Percentiles rank a stretch among this genome's conserved stretches.
Conservation (phyloP, 805 yeast genomes). For the Zygosaccharomyces lentus region DNA sequence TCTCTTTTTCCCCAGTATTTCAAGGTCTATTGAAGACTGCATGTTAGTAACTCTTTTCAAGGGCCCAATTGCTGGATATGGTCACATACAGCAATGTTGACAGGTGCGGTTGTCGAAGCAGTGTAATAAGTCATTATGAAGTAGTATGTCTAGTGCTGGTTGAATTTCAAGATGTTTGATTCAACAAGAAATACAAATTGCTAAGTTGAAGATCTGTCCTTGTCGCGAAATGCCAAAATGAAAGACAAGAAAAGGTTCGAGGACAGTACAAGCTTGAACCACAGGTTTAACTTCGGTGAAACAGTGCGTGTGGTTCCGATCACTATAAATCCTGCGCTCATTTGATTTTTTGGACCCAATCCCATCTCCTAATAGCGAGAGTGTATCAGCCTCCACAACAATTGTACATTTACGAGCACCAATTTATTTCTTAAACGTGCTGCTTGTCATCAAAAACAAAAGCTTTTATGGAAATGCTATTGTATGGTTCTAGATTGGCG, state of each 20-base stretch:
- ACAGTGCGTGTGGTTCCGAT: background rate
- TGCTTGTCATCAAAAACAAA: no score
- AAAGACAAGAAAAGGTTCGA: background rate
- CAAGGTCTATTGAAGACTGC: slow-evolving; percentile 53
- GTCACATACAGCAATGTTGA: slow-evolving; percentile 83
- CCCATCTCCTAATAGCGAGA: no score
- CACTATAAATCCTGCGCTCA: no score
- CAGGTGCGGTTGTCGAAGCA: slow-evolving; percentile 94
- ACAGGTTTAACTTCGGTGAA: background rate
- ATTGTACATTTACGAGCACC: no score
- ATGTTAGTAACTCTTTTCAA: slow-evolving; percentile 5
- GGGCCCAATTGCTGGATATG: background rate
- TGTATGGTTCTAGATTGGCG: background rate
- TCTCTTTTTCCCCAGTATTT: slow-evolving; percentile 99
- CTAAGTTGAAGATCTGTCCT: background rate
- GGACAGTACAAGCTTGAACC: background rate
- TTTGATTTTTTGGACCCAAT: no score
- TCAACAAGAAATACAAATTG: background rate
- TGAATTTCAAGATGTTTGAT: background rate
- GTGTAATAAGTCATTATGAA: slow-evolving; percentile 48
- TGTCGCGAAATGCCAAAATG: slow-evolving; percentile 1
- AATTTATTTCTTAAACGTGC: no score
- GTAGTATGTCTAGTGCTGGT: background rate
- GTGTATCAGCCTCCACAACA: no score
- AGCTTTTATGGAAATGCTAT: background rate